Evolutionary conservation across 495 filamentous ascomycete genomes (phyloP).

Genomic region (Hypoxylon rickii): DNA sequence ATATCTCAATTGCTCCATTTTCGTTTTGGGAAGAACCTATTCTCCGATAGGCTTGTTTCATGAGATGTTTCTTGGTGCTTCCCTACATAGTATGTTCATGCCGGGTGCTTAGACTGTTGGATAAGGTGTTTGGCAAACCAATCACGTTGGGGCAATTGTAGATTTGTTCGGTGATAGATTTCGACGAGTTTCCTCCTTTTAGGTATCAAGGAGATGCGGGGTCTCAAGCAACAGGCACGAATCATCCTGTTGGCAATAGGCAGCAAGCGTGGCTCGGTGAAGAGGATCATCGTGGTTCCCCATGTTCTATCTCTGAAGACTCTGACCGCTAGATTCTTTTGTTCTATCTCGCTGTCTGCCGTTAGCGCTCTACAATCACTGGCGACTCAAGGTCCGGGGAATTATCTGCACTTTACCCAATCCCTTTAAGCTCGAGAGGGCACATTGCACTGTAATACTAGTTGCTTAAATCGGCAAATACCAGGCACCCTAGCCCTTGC

Average conservation of each 20-base stretch:
- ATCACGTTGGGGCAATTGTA: not conserved
- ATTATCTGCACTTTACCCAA: not conserved
- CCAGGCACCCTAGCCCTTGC: not conserved
- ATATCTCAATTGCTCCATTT: no score
- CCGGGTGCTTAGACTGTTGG: not conserved
- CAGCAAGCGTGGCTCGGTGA: slow-evolving; percentile 15
- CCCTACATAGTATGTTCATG: no score
- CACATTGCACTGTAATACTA: no score
- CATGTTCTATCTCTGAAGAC: not conserved
- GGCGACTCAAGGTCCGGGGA: not conserved
- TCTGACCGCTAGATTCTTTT: not conserved
- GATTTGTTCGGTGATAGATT: slow-evolving; percentile 3
- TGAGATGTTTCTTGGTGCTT: no score
- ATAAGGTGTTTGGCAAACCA: not conserved
- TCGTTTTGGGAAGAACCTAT: no score
- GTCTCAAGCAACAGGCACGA: not conserved
- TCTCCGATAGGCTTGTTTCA: not conserved
- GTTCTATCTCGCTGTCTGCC: not conserved
- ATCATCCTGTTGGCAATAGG: not conserved
- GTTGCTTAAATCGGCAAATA: not conserved
- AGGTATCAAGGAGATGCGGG: not conserved
- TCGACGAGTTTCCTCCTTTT: not conserved
- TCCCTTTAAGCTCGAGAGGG: not conserved
- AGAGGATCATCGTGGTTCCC: slow-evolving; percentile 11
- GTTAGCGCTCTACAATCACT: not conserved